These are phyloP conservation scores for Volutella citrinella DNA, from an alignment of 2,329 filamentous ascomycete genomes.

Conservation along the genomic window DNA sequence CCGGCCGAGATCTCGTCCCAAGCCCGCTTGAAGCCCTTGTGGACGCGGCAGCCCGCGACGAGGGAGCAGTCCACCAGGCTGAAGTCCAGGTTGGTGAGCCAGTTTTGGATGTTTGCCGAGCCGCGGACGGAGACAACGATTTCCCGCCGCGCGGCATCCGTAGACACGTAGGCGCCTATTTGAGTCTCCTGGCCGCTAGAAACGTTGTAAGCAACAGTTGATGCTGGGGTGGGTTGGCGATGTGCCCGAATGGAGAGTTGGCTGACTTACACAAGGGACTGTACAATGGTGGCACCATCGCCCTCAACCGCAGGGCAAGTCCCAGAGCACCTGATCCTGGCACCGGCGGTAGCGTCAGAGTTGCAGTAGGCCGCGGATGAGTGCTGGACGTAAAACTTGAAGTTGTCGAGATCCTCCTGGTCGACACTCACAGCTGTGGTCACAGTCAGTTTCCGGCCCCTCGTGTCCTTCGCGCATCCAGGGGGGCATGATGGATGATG, in stretches of 20 bases:
- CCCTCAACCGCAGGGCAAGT: conserved; percentile 43
- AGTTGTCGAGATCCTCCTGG: conserved; percentile 31
- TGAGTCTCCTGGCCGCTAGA: too few relatives aligned
- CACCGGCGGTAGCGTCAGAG: conserved; percentile 35
- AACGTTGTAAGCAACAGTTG: too few relatives aligned
- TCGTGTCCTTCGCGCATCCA: too few relatives aligned
- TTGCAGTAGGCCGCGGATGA: conserved; percentile 55
- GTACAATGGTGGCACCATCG: conserved; percentile 41
- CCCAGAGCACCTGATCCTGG: conserved; percentile 40
- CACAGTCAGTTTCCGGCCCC: neutral
- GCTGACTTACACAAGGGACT: conserved; percentile 40
- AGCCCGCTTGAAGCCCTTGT: conserved; percentile 57
- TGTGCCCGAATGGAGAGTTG: too few relatives aligned
- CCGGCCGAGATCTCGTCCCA: conserved; percentile 51
- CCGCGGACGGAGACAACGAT: conserved; percentile 63
- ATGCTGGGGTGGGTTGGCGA: too few relatives aligned
- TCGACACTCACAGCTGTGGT: conserved; percentile 21
- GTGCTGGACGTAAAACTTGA: conserved; percentile 51
- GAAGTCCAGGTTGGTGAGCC: conserved; percentile 51
- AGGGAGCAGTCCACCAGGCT: conserved; percentile 26
- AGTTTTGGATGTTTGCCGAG: conserved; percentile 57
- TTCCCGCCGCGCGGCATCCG: conserved; percentile 45
- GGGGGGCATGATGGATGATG: too few relatives aligned
- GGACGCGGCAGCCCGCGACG: conserved; percentile 45
- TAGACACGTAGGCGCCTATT: conserved; percentile 49